Conservation (phyloP, 2,329 filamentous ascomycete genomes). For the Neonectria punicea region DNA sequence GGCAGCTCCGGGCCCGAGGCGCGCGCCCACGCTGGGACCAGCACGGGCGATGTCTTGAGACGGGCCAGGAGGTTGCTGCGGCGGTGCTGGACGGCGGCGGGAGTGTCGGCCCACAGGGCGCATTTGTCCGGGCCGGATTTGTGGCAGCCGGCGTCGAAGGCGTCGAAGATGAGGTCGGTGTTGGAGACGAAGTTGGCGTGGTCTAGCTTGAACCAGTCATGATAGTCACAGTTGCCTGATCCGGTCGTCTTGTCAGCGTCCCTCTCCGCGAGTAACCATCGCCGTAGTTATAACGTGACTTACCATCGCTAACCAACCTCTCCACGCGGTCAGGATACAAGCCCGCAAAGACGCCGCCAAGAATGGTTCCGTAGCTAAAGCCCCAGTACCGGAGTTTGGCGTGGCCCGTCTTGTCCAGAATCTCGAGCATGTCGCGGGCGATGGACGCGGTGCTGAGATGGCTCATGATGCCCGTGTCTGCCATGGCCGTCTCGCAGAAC, state of each 20-base stretch:
- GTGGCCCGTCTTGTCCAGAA: slow-evolving; percentile 54
- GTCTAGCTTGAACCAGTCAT: slow-evolving; percentile 61
- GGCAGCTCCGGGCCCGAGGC: slow-evolving; percentile 53
- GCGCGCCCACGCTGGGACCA: slow-evolving; percentile 48
- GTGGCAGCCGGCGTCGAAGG: slow-evolving; percentile 65
- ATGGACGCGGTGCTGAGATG: slow-evolving; percentile 58
- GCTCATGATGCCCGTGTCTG: slow-evolving; percentile 49
- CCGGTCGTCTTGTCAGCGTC: neutral
- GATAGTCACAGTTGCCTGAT: slow-evolving; percentile 61
- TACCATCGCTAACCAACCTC: slow-evolving; percentile 62
- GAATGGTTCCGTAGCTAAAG: slow-evolving; percentile 64
- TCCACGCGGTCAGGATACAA: slow-evolving; percentile 63
- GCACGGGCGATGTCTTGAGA: slow-evolving; percentile 56
- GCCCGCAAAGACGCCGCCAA: slow-evolving; percentile 63
- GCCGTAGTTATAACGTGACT: slow-evolving; percentile 18
- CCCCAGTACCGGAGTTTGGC: slow-evolving; percentile 63
- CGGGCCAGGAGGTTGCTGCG: slow-evolving; percentile 53
- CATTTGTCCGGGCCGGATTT: slow-evolving; percentile 61
- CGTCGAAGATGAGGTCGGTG: slow-evolving; percentile 63
- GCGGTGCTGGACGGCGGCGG: slow-evolving; percentile 52
- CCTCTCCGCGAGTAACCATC: neutral
- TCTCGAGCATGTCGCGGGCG: slow-evolving; percentile 60
- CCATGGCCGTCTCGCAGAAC: slow-evolving; percentile 54
- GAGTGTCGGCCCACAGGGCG: slow-evolving; percentile 52
- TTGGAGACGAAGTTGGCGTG: slow-evolving; percentile 62